Evolutionary conservation across 148 eudicot genomes (phyloP).

Genomic region (Tetragonia tetragonoides): DNA sequence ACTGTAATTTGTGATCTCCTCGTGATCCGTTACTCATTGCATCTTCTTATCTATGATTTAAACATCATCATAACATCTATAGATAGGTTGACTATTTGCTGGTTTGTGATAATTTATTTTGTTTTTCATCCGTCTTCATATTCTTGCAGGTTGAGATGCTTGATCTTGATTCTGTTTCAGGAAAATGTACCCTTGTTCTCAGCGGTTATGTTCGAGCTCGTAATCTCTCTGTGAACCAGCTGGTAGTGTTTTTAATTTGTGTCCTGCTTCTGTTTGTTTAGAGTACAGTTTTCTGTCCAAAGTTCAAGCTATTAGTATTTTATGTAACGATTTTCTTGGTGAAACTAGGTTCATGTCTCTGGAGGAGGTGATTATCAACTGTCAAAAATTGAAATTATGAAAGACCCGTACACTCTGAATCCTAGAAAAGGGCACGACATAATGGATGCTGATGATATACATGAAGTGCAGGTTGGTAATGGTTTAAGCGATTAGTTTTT

Average conservation of each 20-base stretch:
- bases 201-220: slow-evolving; percentile 84
- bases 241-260: slow-evolving; percentile 47
- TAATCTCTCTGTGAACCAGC: slow-evolving; percentile 83
- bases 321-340: slow-evolving; percentile 6
- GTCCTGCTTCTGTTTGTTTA: neutral
- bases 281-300: slow-evolving; percentile 6
- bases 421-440: slow-evolving; percentile 66
- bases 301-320: slow-evolving; percentile 1
- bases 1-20: neutral
- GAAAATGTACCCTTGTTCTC: slow-evolving; percentile 68
- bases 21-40: neutral
- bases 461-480: slow-evolving; percentile 43
- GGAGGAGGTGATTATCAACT: slow-evolving; percentile 97
- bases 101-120: neutral
- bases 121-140: neutral
- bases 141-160: slow-evolving; percentile 61
- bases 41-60: neutral
- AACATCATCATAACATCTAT: neutral
- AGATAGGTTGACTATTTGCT: neutral
- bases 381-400: slow-evolving; percentile 71
- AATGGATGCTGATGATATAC: slow-evolving; percentile 84
- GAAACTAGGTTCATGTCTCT: slow-evolving; percentile 77
- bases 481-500: neutral
- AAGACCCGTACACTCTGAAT: slow-evolving; percentile 74
- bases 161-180: slow-evolving; percentile 47